These are phyloP conservation scores for Bipolaris sorokiniana DNA, from an alignment of 2,329 filamentous ascomycete genomes.

Conservation along the genomic window DNA sequence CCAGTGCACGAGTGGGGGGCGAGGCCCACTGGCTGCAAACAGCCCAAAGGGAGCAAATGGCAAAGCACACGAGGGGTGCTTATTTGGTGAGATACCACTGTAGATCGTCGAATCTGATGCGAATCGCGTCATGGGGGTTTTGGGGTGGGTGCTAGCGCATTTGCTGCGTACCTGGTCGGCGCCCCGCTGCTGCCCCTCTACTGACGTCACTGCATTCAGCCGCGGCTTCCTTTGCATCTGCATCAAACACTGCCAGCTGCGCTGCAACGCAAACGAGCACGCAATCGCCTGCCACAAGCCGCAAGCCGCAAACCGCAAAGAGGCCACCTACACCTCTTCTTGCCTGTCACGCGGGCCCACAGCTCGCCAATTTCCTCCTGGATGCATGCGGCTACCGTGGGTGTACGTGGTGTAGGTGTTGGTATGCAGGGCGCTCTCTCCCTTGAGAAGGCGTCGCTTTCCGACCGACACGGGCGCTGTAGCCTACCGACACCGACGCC, in stretches of 20 bases:
- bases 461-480: neutral
- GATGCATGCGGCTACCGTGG: constrained; percentile 4
- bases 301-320: too few species aligned
- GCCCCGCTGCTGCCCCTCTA: constrained; percentile 15
- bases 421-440: constrained; percentile 3
- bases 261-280: constrained; percentile 11
- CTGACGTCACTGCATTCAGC: constrained; percentile 7
- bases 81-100: constrained; percentile 14
- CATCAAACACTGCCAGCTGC: constrained; percentile 2
- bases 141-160: constrained; percentile 4
- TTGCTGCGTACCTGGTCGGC: constrained; percentile 14
- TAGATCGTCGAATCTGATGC: constrained; percentile 23
- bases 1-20: constrained; percentile 2
- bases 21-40: constrained; percentile 10
- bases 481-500: neutral
- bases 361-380: neutral
- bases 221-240: constrained; percentile 4
- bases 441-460: constrained; percentile 2
- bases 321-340: constrained; percentile 7
- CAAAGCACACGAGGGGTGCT: constrained; percentile 10
- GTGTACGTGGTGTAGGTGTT: neutral
- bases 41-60: constrained; percentile 7
- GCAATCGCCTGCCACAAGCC: constrained; percentile 16
- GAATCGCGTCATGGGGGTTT: constrained; percentile 17
- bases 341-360: constrained; percentile 14